A percentile compares a stretch with the other conserved stretches of the same genome.
Conservation (phyloP, 331 rosid genomes). For the Pyrus hybrid region DNA sequence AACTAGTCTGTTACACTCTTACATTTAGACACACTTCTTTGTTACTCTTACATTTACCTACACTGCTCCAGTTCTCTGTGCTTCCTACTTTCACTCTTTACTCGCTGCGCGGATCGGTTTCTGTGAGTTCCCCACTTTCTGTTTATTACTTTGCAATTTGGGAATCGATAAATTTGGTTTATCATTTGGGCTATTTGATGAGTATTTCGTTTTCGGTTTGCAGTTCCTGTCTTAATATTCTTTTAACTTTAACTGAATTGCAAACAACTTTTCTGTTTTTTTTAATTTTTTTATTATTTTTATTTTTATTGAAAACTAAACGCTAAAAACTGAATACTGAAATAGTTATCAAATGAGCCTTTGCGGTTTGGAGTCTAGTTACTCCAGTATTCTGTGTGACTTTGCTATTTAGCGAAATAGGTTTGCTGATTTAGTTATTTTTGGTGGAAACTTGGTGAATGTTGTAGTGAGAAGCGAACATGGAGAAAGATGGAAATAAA, state of each 20-base stretch:
- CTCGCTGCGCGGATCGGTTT: not conserved
- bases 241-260: too few species aligned
- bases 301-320: too few species aligned
- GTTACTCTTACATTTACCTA: not conserved
- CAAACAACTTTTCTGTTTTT: too few species aligned
- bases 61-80: not conserved
- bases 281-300: too few species aligned
- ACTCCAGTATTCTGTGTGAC: not conserved
- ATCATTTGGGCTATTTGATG: too few species aligned
- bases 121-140: not conserved
- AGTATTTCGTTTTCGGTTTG: too few species aligned
- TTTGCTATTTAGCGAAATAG: not conserved
- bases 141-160: not conserved
- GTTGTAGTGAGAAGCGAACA: not conserved
- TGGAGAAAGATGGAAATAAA: not conserved
- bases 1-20: too few species aligned
- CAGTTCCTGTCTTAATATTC: too few species aligned
- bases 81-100: not conserved
- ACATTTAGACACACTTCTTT: not conserved
- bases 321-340: too few species aligned
- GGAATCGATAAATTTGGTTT: not conserved
- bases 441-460: not conserved
- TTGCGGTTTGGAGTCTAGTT: not conserved
- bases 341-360: too few species aligned
- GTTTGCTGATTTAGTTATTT: not conserved